Evolutionary conservation across 768 basidiomycete genomes (phyloP).

Genomic region (Boletellus sp.): DNA sequence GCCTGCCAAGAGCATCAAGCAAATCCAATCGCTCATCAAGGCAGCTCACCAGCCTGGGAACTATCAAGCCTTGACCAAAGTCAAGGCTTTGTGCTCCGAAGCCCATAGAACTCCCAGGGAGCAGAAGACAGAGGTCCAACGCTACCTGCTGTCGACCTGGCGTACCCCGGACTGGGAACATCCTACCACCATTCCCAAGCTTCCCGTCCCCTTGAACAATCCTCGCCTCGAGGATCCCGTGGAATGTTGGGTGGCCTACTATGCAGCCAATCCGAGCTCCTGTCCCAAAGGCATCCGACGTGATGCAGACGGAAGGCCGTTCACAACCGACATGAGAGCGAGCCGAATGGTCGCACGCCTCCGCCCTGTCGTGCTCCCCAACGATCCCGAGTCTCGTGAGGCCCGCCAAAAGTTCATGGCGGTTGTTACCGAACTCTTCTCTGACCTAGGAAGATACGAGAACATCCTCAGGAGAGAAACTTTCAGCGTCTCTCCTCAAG

Average conservation of each 20-base stretch:
- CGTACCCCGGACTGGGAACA: conserved; percentile 39
- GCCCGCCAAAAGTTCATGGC: conserved; percentile 40
- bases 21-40: conserved; percentile 41
- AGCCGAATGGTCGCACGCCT: conserved; percentile 49
- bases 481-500: conserved; percentile 33
- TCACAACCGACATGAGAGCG: conserved; percentile 42
- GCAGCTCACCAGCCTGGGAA: conserved; percentile 43
- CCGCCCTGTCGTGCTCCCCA: conserved; percentile 35
- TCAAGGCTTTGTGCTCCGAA: conserved; percentile 44
- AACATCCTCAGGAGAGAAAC: conserved; percentile 34
- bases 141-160: conserved; percentile 42
- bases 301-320: conserved; percentile 35
- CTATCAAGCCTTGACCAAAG: conserved; percentile 37
- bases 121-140: conserved; percentile 43
- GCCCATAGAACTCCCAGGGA: conserved; percentile 44
- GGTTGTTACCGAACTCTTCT: conserved; percentile 39
- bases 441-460: conserved; percentile 38
- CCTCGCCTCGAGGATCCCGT: conserved; percentile 46
- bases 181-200: conserved; percentile 17
- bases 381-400: conserved; percentile 32
- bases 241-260: conserved; percentile 45
- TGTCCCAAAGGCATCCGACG: conserved; percentile 48
- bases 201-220: conserved; percentile 33
- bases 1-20: conserved; percentile 36
- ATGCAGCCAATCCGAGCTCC: conserved; percentile 40